Evolutionary conservation across 1,284 basidiomycete species (phyloP).

Genomic region (Porodaedalea pini): DNA sequence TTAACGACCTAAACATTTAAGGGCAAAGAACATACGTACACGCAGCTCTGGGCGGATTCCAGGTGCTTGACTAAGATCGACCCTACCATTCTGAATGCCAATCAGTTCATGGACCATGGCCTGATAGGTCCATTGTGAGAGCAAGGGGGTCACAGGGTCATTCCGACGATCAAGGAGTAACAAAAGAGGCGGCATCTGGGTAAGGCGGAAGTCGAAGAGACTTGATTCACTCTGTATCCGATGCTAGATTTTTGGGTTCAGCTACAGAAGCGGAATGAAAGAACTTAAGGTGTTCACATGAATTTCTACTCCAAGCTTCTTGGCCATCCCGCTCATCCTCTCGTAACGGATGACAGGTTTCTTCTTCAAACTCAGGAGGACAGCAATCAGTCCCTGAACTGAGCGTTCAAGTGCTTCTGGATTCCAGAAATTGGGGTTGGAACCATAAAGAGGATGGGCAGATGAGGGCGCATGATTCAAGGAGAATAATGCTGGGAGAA

Average conservation of each 20-base stretch:
- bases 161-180: conserved; percentile 89
- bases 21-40: conserved; percentile 42
- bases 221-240: conserved; percentile 67
- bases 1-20: neutral
- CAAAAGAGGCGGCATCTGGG: conserved; percentile 71
- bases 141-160: conserved; percentile 96
- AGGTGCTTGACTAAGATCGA: conserved; percentile 81
- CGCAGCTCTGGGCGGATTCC: conserved; percentile 85
- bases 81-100: conserved; percentile 92
- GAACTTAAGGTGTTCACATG: conserved; percentile 48
- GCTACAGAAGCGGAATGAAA: neutral
- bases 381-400: conserved; percentile 81
- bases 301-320: conserved; percentile 84
- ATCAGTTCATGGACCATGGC: conserved; percentile 99
- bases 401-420: conserved; percentile 73
- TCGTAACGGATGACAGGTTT: conserved; percentile 94
- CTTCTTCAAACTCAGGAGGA: conserved; percentile 94
- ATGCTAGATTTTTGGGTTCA: conserved; percentile 43
- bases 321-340: conserved; percentile 88
- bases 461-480: conserved; percentile 73
- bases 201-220: conserved; percentile 75
- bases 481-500: conserved; percentile 86
- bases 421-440: conserved; percentile 65
- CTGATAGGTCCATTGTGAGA: conserved; percentile 99
- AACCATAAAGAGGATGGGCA: conserved; percentile 63